Percentiles rank a stretch among this genome's conserved stretches.
Conservation (phyloP, 192 early-diverging fungal species). For the Spinellus fusiger region DNA sequence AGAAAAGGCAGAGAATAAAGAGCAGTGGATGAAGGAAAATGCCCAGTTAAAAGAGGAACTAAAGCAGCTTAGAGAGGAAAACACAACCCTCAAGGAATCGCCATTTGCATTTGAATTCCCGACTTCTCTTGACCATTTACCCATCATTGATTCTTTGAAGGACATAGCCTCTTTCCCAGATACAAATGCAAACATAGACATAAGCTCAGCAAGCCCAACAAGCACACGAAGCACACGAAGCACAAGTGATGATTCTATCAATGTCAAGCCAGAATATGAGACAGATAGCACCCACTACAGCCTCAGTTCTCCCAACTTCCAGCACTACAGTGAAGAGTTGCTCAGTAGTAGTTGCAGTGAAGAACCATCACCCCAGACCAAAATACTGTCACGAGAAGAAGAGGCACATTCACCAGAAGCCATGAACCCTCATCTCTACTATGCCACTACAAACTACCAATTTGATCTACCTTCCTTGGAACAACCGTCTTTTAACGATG, state of each 20-base stretch:
- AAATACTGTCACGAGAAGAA: not conserved
- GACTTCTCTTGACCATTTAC: not conserved
- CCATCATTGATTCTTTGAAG: not conserved
- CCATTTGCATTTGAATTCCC: slow-evolving; percentile 49
- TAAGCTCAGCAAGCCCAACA: not conserved
- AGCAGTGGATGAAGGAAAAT: slow-evolving; percentile 42
- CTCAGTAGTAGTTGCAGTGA: not conserved
- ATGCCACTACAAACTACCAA: not conserved
- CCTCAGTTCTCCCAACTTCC: not conserved
- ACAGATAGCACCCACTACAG: not conserved
- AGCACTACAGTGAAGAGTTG: not conserved
- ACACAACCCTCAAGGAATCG: slow-evolving; percentile 46
- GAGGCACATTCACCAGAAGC: not conserved
- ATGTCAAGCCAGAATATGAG: not conserved
- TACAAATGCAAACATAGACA: not conserved
- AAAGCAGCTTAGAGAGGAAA: slow-evolving; percentile 46
- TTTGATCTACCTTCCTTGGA: not conserved
- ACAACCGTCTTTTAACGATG: no score
- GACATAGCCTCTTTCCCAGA: not conserved
- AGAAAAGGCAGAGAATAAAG: slow-evolving; percentile 34
- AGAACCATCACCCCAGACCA: not conserved
- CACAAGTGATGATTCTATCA: no score
- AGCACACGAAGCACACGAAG: not conserved
- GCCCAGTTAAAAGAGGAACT: slow-evolving; percentile 41
- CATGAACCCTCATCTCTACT: not conserved